A percentile compares a stretch with the other conserved stretches of the same genome.
These are phyloP conservation scores for Phytophthora multivora DNA, from an alignment of 352 stramenopile species.

Conservation along the genomic window DNA sequence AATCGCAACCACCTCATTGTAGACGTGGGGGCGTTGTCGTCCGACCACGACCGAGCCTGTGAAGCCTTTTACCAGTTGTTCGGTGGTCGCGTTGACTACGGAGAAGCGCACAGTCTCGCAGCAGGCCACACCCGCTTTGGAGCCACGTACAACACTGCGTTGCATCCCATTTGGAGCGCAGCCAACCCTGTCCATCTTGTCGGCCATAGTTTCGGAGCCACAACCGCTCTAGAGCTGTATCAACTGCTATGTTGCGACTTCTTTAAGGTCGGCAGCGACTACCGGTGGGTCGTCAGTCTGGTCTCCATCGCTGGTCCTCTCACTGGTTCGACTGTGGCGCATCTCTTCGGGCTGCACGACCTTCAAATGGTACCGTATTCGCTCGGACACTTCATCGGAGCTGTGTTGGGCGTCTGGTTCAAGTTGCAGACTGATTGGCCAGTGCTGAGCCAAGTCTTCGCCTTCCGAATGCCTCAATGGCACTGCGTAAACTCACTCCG, in stretches of 20 bases:
- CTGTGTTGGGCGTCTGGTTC: conserved; percentile 44
- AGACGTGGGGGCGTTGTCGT: conserved; percentile 55
- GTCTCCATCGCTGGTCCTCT: conserved; percentile 63
- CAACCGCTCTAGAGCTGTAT: conserved; percentile 74
- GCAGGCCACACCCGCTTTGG: conserved; percentile 54
- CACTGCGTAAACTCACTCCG: conserved; percentile 23
- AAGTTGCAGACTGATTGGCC: conserved; percentile 47
- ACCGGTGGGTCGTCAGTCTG: conserved; percentile 61
- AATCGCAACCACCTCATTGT: conserved; percentile 56
- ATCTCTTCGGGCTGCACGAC: conserved; percentile 38
- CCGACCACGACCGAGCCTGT: conserved; percentile 64
- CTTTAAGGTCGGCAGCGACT: conserved; percentile 57
- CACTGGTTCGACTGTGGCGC: conserved; percentile 37
- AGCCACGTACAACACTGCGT: conserved; percentile 28
- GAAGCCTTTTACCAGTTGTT: conserved; percentile 70
- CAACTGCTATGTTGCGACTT: conserved; percentile 64
- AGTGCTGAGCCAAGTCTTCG: conserved; percentile 44
- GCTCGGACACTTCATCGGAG: conserved; percentile 32
- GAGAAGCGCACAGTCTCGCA: conserved; percentile 42
- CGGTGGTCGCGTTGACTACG: conserved; percentile 66
- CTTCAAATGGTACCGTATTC: conserved; percentile 29
- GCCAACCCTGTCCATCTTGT: conserved; percentile 63
- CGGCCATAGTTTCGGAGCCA: conserved; percentile 71
- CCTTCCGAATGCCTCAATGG: conserved; percentile 72
- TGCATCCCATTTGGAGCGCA: conserved; percentile 57